Evolutionary conservation across 2,329 filamentous ascomycete genomes (phyloP), one percentile per base, ranked within the genome.

Genomic region (Neonectria sp.): DNA sequence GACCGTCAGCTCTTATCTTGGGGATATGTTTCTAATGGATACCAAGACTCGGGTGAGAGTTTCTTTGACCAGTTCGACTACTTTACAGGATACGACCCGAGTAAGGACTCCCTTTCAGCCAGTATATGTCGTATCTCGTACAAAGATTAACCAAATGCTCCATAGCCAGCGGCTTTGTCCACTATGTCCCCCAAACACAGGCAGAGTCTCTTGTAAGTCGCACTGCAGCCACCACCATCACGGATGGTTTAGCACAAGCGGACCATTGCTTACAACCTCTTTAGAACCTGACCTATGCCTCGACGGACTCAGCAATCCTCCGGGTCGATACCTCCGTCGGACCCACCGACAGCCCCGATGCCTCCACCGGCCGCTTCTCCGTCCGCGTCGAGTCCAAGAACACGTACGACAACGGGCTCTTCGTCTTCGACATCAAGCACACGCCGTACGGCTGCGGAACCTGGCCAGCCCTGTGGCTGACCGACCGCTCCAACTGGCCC

Each of bases 391-490:
- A 88, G 67, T 92, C 90, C 40, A 90, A 88, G 74, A 82, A 78
- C 51, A 86, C 86, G 51, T 92, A 91, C 78, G 79, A 89, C 73
- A 79, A 76, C n/a, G 90, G 90, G 0, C 86, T 92, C n/a, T 92
- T 92, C 79, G 81, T 92, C 73, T 92, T 92, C 73, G 89, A 92
- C 74, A 83, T 92, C 70, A 83, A 86, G 67, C 90, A 92, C 79
- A 88, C 87, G 0, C 90, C 90, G 0, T 88, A 84, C 72, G 90
- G 89, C 48, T 92, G 90, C 74, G 89, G 85, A 4, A 89, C 86
- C 25, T 92, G 89, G 91, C 89, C 89, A 2, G 86, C 91, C 0
- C 83, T 93, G 12, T 93, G 91, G 91, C 82, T 93, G 7, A 83
- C 85, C 0, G 91, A 93, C 76, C 81, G 84, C 1, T 79, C 76